Base-by-base conservation (phyloP, 2,329 filamentous ascomycete species). In the Colletotrichum sp. region DNA sequence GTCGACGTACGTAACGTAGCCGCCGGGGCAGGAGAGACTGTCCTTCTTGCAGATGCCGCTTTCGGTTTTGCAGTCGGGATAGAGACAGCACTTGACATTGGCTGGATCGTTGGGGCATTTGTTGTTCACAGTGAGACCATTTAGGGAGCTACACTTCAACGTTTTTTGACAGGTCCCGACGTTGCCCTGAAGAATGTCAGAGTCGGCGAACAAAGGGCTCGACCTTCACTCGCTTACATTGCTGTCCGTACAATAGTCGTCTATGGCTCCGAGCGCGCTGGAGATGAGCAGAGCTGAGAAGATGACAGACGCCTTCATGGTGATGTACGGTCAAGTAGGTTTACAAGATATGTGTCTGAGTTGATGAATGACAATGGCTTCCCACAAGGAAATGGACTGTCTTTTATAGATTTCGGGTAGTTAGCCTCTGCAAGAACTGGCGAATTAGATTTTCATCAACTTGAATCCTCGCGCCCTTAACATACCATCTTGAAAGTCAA, bases 71-170 rank as follows among this genome's bases (percentile, higher is more conserved):
- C 74, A 76, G 24, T 70, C 57, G 21, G 74, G 74, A 15, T 70
- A 74, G 43, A 76, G 69, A 61, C 74, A 76, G 61, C 74, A 76
- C 34, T 75, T 76, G 16, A 74, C 74, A n/a, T 74, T 57, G 24
- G 28, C 60, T 16, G 74, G 74, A 39, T 76, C 74, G 48, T 76
- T 52, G 43, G 74, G 74, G 30, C 74, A 76, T 13, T 70, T 66
- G 12, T 74, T 71, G 59, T 57, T 76, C 59, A 48, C 64, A 21
- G 60, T 70, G 60, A 36, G 59, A 6, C 74, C 74, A 30, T 76
- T 59, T 5, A 74, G 71, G 15, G 57, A 69, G 8, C 32, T 74
- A 9, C 74, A 76, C 65, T 74, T 74, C 48, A 28, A 70, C 24
- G 66, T 74, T 36, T 70, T 70, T 39, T 76, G 74, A 24, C 74